A percentile compares a stretch with the other conserved stretches of the same genome.
phyloP scores from a whole-genome alignment of 306 rosid species.

The Acacia acuminata region DNA sequence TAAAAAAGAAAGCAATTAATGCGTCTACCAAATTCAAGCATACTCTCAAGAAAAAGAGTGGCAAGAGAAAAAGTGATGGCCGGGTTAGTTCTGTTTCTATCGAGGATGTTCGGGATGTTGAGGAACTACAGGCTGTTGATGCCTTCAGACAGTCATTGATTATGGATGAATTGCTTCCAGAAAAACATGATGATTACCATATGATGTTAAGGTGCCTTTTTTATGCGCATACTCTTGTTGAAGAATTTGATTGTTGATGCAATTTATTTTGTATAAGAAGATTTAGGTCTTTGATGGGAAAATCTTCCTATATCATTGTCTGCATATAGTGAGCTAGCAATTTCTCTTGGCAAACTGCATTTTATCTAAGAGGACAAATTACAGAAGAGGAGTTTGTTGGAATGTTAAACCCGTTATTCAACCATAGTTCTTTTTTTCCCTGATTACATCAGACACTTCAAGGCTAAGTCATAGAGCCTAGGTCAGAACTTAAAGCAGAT shows the following conservation, averaged over 20 bases:
- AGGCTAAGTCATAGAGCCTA: too few species aligned
- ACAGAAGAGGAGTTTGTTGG: background rate
- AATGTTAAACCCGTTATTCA: background rate
- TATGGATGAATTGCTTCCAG: constrained; percentile 82
- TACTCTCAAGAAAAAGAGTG: constrained; percentile 85
- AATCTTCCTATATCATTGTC: background rate
- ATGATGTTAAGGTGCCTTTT: constrained; percentile 76
- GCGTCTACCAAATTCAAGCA: constrained; percentile 95
- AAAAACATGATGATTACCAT: constrained; percentile 84
- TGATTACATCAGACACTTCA: too few species aligned
- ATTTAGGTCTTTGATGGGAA: background rate
- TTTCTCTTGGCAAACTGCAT: background rate
- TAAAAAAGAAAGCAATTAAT: constrained; percentile 89
- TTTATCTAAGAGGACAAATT: background rate
- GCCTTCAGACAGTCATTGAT: constrained; percentile 70
- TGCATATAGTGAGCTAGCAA: background rate
- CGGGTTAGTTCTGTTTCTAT: constrained; percentile 96
- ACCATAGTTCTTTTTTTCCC: background rate
- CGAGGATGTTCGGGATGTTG: constrained; percentile 90
- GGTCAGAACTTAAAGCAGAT: too few species aligned
- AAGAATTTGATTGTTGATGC: background rate
- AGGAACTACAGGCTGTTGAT: constrained; percentile 85
- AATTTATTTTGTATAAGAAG: background rate
- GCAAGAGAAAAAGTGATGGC: constrained; percentile 79
- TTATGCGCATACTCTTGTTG: background rate